phyloP scores from a whole-genome alignment of 2,329 filamentous ascomycete species.

The Trichophaea hybrida region DNA sequence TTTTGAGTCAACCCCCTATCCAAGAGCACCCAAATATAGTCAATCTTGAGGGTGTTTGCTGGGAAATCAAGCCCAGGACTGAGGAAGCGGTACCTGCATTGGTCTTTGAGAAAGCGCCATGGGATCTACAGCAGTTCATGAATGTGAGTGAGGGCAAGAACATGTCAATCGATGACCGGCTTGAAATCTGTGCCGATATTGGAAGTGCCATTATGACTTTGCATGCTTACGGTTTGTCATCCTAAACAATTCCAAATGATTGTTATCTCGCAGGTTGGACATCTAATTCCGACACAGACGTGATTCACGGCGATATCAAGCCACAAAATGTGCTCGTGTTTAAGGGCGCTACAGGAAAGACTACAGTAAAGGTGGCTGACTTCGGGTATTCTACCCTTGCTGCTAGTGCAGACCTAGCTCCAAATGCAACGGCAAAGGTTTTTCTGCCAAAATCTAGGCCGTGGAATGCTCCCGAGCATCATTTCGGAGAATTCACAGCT shows the following conservation, averaged over 20 bases:
- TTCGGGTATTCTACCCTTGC: constrained; percentile 6
- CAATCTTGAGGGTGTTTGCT: constrained; percentile 17
- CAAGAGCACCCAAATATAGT: constrained; percentile 14
- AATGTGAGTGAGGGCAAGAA: not conserved
- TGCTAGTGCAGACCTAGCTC: not conserved
- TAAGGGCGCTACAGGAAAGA: not conserved
- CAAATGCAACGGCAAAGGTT: constrained; percentile 7
- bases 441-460: constrained; percentile 10
- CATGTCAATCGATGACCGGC: constrained; percentile 8
- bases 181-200: constrained; percentile 19
- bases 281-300: not conserved
- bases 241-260: no score
- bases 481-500: constrained; percentile 1
- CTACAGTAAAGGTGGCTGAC: constrained; percentile 5
- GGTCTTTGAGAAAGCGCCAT: constrained; percentile 3
- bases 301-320: constrained; percentile 20
- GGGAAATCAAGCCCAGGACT: constrained; percentile 1
- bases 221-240: constrained; percentile 15
- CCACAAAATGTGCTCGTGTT: constrained; percentile 17
- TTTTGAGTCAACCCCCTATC: constrained; percentile 12
- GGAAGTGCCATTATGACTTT: constrained; percentile 17
- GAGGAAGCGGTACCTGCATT: not conserved
- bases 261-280: not conserved
- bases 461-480: constrained; percentile 19
- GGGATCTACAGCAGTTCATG: constrained; percentile 1